Base-by-base conservation (phyloP, 176 grass and related monocot species). In the Puya raimondii region DNA sequence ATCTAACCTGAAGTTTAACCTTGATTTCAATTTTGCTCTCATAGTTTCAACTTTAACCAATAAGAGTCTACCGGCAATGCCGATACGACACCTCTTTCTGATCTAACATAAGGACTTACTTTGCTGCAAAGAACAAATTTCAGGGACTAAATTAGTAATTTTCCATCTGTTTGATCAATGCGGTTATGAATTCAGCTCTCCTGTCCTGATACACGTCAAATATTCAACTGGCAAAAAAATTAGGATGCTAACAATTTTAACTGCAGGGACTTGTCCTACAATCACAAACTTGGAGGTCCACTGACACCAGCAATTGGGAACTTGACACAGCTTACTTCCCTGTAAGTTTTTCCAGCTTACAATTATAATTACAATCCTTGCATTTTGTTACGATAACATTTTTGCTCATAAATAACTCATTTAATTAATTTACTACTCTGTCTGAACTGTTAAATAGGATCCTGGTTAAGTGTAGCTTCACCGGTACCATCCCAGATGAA, bases 201-300 rank as follows among this genome's bases (percentile, higher is more conserved):
- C 5, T 42, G 33, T 42, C 33, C 33, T 42, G 33, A 42, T 42
- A 42, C 33, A 42, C 6, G 16, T 69, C 23, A 23, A 26, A 49
- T 51, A 20, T 10, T 51, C 33, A 23, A 61, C 21, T 1, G 15
- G 25, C 4, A 57, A 10, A 67, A 48, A 57, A 13, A 57, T 12
- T 29, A 9, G 8, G 14, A 63, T 78, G 66, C 59, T 56, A 54
- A 53, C 11, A 78, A 68, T 50, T 74, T 66, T 47, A 68, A 68
- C 63, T 88, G 53, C 73, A 96, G 91, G 80, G 91, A 96, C 75
- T 47, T 96, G 33, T 91, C 88, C 18, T 86, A 85, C 23, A 96
- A 96, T 25, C 3, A 9, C 42, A 53, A 17, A 11, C 80, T 88
- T 71, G 53, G 21, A 20, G 88, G 85, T 42, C 71, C 74, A 53